phyloP scores from a whole-genome alignment of 148 eudicot species.

The Gaultheria prostrata region DNA sequence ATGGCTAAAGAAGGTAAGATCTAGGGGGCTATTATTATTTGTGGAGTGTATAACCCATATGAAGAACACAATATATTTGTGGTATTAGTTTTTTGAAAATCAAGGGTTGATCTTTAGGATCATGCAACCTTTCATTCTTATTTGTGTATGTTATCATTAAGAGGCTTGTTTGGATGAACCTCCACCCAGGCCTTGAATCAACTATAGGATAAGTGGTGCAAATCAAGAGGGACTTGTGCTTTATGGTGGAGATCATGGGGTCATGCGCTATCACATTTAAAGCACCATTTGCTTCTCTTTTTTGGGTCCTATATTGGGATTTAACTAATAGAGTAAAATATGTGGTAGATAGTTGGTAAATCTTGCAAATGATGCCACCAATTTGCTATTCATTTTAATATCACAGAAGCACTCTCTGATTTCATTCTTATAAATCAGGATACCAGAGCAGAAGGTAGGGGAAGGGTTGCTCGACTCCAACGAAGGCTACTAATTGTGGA shows the following conservation, averaged over 20 bases:
- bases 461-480: constrained; percentile 86
- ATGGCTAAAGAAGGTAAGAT: constrained; percentile 77
- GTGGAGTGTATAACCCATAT: background rate
- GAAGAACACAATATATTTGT: background rate
- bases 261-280: background rate
- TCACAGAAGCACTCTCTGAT: background rate
- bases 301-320: background rate
- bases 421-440: constrained; percentile 43
- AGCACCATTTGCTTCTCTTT: background rate
- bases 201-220: background rate
- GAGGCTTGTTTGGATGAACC: background rate
- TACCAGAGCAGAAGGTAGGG: constrained; percentile 90
- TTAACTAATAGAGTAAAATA: background rate
- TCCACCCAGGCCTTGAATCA: background rate
- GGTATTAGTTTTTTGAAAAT: background rate
- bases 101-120: background rate
- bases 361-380: background rate
- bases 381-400: background rate
- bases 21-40: background rate
- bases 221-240: background rate
- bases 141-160: too few relatives aligned
- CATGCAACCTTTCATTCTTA: too few relatives aligned
- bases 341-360: background rate
- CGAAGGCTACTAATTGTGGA: constrained; percentile 86
- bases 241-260: background rate